Base-by-base conservation (phyloP, 2,329 filamentous ascomycete species). In the Eutypella sp. region DNA sequence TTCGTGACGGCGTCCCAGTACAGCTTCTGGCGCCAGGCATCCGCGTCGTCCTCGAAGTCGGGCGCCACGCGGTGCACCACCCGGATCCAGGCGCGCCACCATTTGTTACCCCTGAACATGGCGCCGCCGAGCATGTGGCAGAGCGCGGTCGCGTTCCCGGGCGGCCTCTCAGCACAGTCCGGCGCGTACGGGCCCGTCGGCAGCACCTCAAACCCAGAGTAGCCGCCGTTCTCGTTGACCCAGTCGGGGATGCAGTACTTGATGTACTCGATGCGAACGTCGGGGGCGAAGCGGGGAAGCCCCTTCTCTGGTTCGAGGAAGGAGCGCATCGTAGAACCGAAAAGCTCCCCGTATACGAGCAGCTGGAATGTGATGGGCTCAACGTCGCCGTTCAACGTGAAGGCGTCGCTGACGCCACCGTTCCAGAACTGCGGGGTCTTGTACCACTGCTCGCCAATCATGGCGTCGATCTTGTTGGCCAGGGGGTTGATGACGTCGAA, bases 161-260 rank as follows among this genome's bases (percentile, higher is more conserved):
- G n/a, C n/a, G n/a, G n/a, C n/a, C n/a, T n/a, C n/a, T n/a, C n/a
- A n/a, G n/a, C n/a, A n/a, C n/a, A n/a, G n/a, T n/a, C n/a, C n/a
- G 37, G 37, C 9, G 37, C 37, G 22, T 39, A 39, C 15, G 9
- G 18, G 11, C 37, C 10, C 13, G 22, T 19, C 8, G 37, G 37
- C 22, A 20, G 16, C n/a, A 20, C 18, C 16, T 20, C 7, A 6
- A 39, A 13, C 16, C 37, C 37, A n/a, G 9, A 4, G 37, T 39
- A 20, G 8, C 8, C 8, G 8, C 8, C 8, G 25, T 29, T 29
- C 37, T 29, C 11, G 23, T 24, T 31, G 36, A 19, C 29, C n/a
- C 10, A 42, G 43, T 48, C 46, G n/a, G 46, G 46, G 34, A 45
- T 3, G 33, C 42, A 27, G 38, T 48, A 48, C 46, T 48, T 45